Base-by-base conservation (phyloP, 352 stramenopile species). In the Globisporangium spiculum region DNA sequence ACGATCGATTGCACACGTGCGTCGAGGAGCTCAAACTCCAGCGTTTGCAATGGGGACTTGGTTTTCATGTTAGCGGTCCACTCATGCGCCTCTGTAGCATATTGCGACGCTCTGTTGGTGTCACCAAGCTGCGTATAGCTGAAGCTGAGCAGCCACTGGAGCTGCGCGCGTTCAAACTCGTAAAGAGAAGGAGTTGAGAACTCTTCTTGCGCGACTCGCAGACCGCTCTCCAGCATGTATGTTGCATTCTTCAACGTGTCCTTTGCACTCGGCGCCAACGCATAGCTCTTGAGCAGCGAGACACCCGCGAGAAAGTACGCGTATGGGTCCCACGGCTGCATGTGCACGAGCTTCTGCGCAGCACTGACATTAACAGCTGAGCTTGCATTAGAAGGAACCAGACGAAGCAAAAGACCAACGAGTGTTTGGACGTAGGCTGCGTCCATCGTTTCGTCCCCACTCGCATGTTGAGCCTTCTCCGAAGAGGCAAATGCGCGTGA, bases 271-370 rank as follows among this genome's bases (percentile, higher is more conserved):
- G 76, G 59, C 1, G 32, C 18, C 62, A 71, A 12, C 24, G 64
- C 61, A 36, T 77, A 58, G 10, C 55, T 74, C 67, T 90, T 91
- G 50, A 89, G 74, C n/a, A 88, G 66, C 18, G 77, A 73, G 0
- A 79, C 34, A 10, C 74, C 81, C 54, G 81, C 79, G 10, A 91
- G 34, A 30, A 81, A 67, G 65, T 92, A 91, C 8, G 80, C 79
- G 1, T 73, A 74, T 1, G 82, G 70, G 9, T 88, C 83, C 80
- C 79, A 87, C 26, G 86, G 82, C 44, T 90, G 60, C 63, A 81
- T 77, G 34, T 79, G 86, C 46, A 93, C 71, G 27, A 92, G 74
- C 65, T 89, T 91, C 69, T 86, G 70, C 4, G 72, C 65, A 20
- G 72, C 69, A 22, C 1, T n/a, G 41, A 0, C 38, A 18, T 69